Percentiles rank a stretch among this genome's conserved stretches.
phyloP scores from a whole-genome alignment of 2,329 filamentous ascomycete genomes.

The Trichoderma hamatum region DNA sequence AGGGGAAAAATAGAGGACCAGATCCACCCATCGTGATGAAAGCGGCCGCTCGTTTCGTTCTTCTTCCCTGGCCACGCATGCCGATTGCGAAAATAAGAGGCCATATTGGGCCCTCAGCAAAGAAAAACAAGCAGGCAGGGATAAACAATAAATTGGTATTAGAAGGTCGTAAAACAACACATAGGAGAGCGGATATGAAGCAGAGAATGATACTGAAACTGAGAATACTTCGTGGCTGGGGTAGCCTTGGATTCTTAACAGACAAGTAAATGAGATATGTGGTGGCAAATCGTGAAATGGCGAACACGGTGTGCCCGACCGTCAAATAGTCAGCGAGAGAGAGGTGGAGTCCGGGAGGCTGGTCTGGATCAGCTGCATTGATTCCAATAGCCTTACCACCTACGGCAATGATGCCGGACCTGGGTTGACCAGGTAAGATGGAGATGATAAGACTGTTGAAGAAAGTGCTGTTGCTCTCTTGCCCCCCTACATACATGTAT shows the following conservation, averaged over 20 bases:
- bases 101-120: slow-evolving; percentile 82
- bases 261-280: slow-evolving; percentile 64
- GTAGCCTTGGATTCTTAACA: slow-evolving; percentile 52
- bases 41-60: slow-evolving; percentile 77
- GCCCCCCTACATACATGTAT: slow-evolving; percentile 77
- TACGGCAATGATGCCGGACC: slow-evolving; percentile 31
- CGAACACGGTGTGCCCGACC: slow-evolving; percentile 72
- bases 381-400: slow-evolving; percentile 34
- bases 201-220: slow-evolving; percentile 63
- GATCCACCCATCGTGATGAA: slow-evolving; percentile 77
- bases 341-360: slow-evolving; percentile 52
- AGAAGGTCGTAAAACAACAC: slow-evolving; percentile 48
- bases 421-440: slow-evolving; percentile 39
- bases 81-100: slow-evolving; percentile 80
- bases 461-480: slow-evolving; percentile 66
- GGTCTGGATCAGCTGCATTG: slow-evolving; percentile 35
- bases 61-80: slow-evolving; percentile 76
- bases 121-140: slow-evolving; percentile 72
- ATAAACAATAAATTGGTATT: slow-evolving; percentile 56
- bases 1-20: slow-evolving; percentile 74
- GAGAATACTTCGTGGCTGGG: slow-evolving; percentile 71
- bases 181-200: slow-evolving; percentile 57
- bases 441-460: slow-evolving; percentile 57
- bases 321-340: slow-evolving; percentile 68
- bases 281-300: slow-evolving; percentile 71